A percentile compares a stretch with the other conserved stretches of the same genome.
Conservation (phyloP, 2,329 filamentous ascomycete genomes). For the Chaetomium globosum region DNA sequence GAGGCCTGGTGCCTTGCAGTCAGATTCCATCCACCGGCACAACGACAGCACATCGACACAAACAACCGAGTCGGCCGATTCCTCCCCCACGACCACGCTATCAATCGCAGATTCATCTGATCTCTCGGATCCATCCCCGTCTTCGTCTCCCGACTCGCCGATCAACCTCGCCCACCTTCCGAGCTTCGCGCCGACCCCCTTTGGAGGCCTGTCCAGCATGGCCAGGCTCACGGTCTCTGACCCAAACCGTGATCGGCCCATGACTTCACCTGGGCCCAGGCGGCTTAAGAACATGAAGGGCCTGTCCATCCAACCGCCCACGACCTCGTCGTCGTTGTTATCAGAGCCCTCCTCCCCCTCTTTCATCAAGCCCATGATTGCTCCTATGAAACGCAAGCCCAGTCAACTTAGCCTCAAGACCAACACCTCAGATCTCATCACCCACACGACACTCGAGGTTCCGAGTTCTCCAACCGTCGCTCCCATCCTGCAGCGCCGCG, state of each 20-base stretch:
- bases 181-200: conserved; percentile 66
- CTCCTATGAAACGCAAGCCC: conserved; percentile 71
- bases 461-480: conserved; percentile 59
- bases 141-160: conserved; percentile 89
- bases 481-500: conserved; percentile 63
- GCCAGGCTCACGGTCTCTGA: conserved; percentile 53
- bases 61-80: conserved; percentile 82
- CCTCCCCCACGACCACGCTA: conserved; percentile 90
- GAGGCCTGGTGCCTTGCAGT: conserved; percentile 46
- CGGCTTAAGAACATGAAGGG: conserved; percentile 83
- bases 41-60: conserved; percentile 78
- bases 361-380: conserved; percentile 79
- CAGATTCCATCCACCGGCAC: conserved; percentile 65
- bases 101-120: conserved; percentile 92
- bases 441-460: conserved; percentile 55
- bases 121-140: conserved; percentile 86
- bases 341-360: conserved; percentile 72
- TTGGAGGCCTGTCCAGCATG: conserved; percentile 52
- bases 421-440: conserved; percentile 59
- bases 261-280: conserved; percentile 69
- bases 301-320: conserved; percentile 72
- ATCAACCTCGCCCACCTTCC: conserved; percentile 71
- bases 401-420: conserved; percentile 80
- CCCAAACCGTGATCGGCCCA: conserved; percentile 56
- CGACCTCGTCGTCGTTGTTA: conserved; percentile 53